Evolutionary conservation across 768 basidiomycete species (phyloP), one percentile per base, ranked within the genome.

Genomic region (Butyriboletus loyo): DNA sequence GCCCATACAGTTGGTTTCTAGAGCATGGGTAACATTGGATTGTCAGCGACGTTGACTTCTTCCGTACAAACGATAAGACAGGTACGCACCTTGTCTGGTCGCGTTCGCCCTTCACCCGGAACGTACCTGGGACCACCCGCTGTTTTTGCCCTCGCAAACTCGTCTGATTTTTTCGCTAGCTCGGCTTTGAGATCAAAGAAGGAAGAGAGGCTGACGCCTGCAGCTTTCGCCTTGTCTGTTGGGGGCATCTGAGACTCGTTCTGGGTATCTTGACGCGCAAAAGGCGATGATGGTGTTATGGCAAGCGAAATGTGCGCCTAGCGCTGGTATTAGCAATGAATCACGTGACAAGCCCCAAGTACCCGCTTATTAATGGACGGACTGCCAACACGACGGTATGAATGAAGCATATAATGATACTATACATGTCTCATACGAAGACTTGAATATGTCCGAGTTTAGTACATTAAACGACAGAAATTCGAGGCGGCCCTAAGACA

Each of bases 1-100:
- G 78, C 71, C 92, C 92, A 94, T 70, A 83, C 73, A 1, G 85
- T 85, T 4, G 84, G 79, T 77, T 90, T 92, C 90, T 92, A 55
- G 2, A 38, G 4, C 17, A 30, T 19, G 7, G 1, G n/a, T 14
- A 6, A 19, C 11, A 19, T 14, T 21, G 17, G 2, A 7, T 14
- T 10, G 3, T 38, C 31, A 40, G 15, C 4, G 24, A 10, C 9
- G 22, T 37, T 24, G 5, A 13, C 27, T 34, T 34, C 6, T 19
- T 22, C 17, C 30, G 19, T 32, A 27, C 7, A 15, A 36, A 27
- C 9, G 14, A 30, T 30, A 10, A 27, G 21, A 21, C 34, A 25
- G 15, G 42, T 15, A 9, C 71, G 24, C 54, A 87, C 91, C 78
- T 92, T 92, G 71, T 82, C 86, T 5, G 83, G 79, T 45, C 84